Evolutionary conservation across 176 grass and related monocot species (phyloP), one percentile per base, ranked within the genome.

Genomic region (Bonia amplexicaulis): DNA sequence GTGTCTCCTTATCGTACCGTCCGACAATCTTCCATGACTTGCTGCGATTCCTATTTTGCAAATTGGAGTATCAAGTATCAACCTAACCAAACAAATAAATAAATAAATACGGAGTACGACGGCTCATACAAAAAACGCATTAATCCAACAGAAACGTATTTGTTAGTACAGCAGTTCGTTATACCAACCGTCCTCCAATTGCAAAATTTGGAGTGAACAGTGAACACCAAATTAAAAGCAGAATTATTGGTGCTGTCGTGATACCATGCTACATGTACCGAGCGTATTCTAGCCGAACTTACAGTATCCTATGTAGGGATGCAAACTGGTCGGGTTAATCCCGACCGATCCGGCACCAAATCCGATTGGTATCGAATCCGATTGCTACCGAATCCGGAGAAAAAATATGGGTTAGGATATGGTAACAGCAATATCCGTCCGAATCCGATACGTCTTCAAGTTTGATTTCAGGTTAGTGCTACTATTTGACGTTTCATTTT

Each of bases 1-100:
- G 12, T 88, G 88, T 85, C 77, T 42, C 87, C 76, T 49, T 52
- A n/a, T 53, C 82, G 40, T 51, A 65, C 69, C 9, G 46, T 40
- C 63, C 77, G 77, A 69, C 82, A 75, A 70, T 6, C 41, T 51
- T 69, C 77, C 82, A 69, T 20, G 77, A 53, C 37, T 53, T 75
- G 63, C 54, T 45, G 71, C 69, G 10, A 47, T 48, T 26, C 10
- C 22, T 15, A 59, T 57, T 67, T 69, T 4, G 13, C 58, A 71
- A 61, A 51, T 71, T 60, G 40, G 6, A 15, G 15, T 22, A 13
- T n/a, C n/a, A 47, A 79, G 23, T 39, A 16, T 60, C 5, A 9
- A 52, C 57, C 29, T 73, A 69, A 46, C 72, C 63, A 48, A 13
- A 1, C 63, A 48, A 13, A 1, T 10, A 16, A 2, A 60, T 12